These are phyloP conservation scores for Crithidia acanthocephali DNA, from an alignment of 208 protist genomes.

Conservation along the genomic window DNA sequence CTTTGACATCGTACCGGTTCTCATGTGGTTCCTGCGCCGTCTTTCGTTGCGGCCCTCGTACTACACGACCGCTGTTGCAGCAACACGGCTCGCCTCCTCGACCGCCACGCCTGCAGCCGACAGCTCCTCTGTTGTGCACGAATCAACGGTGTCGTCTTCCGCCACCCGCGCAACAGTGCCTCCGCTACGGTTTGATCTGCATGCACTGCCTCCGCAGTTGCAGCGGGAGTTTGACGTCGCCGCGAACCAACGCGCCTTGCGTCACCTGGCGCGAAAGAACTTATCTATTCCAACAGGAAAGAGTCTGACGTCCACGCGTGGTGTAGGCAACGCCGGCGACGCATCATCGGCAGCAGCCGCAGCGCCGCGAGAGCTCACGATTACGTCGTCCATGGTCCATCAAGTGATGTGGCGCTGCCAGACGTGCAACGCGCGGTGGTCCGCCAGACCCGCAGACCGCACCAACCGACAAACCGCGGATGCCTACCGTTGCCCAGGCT, in stretches of 20 bases:
- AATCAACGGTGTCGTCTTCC: not conserved
- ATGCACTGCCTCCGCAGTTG: conserved; percentile 31
- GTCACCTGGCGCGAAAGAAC: conserved; percentile 23
- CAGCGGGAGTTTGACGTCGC: conserved; percentile 44
- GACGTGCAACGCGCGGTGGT: conserved; percentile 48
- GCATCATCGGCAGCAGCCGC: not conserved
- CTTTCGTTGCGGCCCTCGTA: too few relatives aligned
- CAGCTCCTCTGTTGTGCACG: not conserved
- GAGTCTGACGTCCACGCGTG: too few relatives aligned
- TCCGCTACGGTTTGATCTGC: conserved; percentile 25
- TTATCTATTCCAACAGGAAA: too few relatives aligned
- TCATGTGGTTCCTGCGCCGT: too few relatives aligned
- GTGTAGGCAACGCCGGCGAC: too few relatives aligned
- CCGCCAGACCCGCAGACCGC: conserved; percentile 62
- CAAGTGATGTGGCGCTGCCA: conserved; percentile 61
- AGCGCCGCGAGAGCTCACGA: not conserved
- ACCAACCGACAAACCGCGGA: conserved; percentile 51
- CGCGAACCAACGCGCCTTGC: conserved; percentile 37
- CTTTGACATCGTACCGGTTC: too few relatives aligned
- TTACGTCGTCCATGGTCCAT: conserved; percentile 35
- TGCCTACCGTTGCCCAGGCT: conserved; percentile 53
- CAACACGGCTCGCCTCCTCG: not conserved
- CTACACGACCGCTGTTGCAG: too few relatives aligned
- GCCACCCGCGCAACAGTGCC: not conserved
- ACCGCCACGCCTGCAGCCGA: not conserved